Evolutionary conservation across 148 eudicot species (phyloP).

Genomic region (Amaranthus hypochondriacus): DNA sequence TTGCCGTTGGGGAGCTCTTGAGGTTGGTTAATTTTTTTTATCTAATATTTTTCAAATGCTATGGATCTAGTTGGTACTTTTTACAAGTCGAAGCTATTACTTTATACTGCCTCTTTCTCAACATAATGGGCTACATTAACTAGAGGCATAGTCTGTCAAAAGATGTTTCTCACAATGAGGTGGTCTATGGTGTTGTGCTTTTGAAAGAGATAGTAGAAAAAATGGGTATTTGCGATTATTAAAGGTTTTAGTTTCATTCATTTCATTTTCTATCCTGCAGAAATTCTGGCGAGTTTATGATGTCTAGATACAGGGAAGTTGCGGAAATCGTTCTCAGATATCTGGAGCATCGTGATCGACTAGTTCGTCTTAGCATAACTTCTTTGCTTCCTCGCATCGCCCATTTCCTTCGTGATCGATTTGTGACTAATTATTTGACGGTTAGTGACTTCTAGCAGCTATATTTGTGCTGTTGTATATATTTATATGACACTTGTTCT

Average conservation of each 20-base stretch:
- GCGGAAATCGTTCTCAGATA: conserved; percentile 95
- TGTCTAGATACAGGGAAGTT: conserved; percentile 98
- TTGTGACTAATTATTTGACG: conserved; percentile 84
- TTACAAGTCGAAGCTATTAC: too few relatives aligned
- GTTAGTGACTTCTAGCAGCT: conserved; percentile 36
- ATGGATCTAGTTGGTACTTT: too few relatives aligned
- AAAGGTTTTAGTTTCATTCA: too few relatives aligned
- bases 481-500: too few relatives aligned
- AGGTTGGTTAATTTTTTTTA: conserved; percentile 47
- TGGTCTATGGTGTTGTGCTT: too few relatives aligned
- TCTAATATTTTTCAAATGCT: too few relatives aligned
- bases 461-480: neutral
- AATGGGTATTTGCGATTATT: too few relatives aligned
- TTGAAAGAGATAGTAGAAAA: too few relatives aligned
- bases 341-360: conserved; percentile 92
- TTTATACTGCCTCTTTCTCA: too few relatives aligned
- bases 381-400: conserved; percentile 96
- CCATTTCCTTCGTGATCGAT: conserved; percentile 95
- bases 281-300: conserved; percentile 97
- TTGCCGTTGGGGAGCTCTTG: conserved; percentile 92
- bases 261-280: conserved; percentile 36
- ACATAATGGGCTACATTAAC: too few relatives aligned
- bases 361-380: conserved; percentile 98
- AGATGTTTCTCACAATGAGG: too few relatives aligned
- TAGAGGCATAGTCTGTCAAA: too few relatives aligned